A percentile compares a stretch with the other conserved stretches of the same genome.
Conservation (phyloP, 371 early-diverging fungal genomes). For the Mortierella sp. region DNA sequence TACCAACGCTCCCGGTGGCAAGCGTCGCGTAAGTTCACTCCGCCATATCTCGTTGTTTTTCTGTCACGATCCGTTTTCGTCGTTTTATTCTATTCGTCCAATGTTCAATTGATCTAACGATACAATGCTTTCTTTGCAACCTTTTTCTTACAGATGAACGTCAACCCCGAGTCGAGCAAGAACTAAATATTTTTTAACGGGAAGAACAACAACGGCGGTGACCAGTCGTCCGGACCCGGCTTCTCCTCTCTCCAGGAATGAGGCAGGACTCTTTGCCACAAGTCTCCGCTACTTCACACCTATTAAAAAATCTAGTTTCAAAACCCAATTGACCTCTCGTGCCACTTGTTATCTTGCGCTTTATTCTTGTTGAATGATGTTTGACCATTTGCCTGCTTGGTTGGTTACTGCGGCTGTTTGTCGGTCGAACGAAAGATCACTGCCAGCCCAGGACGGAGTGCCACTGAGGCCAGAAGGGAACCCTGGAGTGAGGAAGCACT, state of each 20-base stretch:
- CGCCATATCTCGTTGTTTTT: not conserved
- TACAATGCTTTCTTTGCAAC: not conserved
- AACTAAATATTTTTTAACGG: constrained; percentile 25
- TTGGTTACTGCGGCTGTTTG: not conserved
- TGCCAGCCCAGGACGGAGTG: constrained; percentile 5
- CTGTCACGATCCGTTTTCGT: not conserved
- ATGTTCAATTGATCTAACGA: not conserved
- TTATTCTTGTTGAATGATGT: not conserved
- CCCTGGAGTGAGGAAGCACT: not conserved
- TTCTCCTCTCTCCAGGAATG: not conserved
- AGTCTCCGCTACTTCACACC: constrained; percentile 15
- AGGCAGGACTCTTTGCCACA: not conserved
- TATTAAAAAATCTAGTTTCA: constrained; percentile 26
- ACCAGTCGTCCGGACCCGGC: constrained; percentile 8
- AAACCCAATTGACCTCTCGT: not conserved
- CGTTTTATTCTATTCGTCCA: too few species aligned
- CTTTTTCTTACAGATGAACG: constrained; percentile 28
- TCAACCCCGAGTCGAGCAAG: constrained; percentile 45
- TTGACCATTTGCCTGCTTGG: not conserved
- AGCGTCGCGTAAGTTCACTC: constrained; percentile 77
- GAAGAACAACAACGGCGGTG: constrained; percentile 2
- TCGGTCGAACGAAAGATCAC: not conserved
- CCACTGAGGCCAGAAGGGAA: not conserved
- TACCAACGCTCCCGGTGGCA: constrained; percentile 87
- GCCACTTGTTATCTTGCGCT: not conserved